phyloP scores from a whole-genome alignment of 2,329 filamentous ascomycete species.

The Cryphonectria naterciae region DNA sequence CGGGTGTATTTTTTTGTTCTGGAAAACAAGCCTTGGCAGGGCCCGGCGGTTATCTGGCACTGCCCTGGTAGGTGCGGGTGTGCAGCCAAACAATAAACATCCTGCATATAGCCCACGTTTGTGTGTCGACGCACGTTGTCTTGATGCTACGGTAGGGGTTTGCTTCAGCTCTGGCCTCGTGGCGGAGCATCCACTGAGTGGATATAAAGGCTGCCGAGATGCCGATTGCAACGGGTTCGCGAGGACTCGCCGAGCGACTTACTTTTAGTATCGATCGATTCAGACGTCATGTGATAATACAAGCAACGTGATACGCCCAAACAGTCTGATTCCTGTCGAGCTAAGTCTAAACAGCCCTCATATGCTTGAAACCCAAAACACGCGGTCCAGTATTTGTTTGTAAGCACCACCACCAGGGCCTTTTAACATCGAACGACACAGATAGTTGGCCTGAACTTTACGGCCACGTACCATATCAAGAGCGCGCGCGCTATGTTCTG shows the following conservation, averaged over 20 bases:
- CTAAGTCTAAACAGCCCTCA: not conserved
- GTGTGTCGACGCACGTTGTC: not conserved
- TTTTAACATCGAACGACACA: not conserved
- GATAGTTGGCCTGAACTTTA: not conserved
- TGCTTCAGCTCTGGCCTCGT: not conserved
- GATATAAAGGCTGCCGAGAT: not conserved
- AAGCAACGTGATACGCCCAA: not conserved
- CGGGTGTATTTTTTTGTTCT: not conserved
- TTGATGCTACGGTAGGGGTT: not conserved
- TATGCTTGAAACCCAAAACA: not conserved
- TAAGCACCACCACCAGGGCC: not conserved
- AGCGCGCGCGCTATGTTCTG: not conserved
- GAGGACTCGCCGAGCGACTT: not conserved
- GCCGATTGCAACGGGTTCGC: not conserved
- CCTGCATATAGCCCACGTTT: not conserved
- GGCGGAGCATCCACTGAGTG: not conserved
- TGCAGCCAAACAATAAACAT: not conserved
- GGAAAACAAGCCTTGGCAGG: slow-evolving; percentile 1
- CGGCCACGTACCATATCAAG: not conserved
- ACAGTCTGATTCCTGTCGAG: not conserved
- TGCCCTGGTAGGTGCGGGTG: not conserved
- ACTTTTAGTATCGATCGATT: not conserved
- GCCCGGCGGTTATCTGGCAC: not conserved
- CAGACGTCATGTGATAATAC: slow-evolving; percentile 1
- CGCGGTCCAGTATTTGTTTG: not conserved